These are phyloP conservation scores for Spiromastix sp. DNA, from an alignment of 2,329 filamentous ascomycete genomes.

Conservation along the genomic window DNA sequence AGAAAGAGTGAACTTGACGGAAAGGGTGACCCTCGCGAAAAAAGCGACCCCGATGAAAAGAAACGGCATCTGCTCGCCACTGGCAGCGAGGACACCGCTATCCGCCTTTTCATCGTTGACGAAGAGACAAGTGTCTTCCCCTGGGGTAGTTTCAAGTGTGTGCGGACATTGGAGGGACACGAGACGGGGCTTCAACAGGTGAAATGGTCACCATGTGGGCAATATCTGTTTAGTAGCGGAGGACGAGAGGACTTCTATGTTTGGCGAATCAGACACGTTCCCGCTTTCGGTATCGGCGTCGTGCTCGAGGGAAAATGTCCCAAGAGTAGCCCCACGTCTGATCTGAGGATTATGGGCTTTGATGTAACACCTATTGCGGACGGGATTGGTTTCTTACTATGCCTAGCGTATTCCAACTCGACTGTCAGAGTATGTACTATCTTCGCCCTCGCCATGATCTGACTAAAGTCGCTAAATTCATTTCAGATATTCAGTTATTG, in stretches of 20 bases:
- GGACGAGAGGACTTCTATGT: slow-evolving; percentile 84
- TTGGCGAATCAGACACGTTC: slow-evolving; percentile 57
- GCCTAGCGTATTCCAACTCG: slow-evolving; percentile 76
- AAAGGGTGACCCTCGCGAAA: background rate
- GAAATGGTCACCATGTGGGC: slow-evolving; percentile 57
- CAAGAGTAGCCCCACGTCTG: slow-evolving; percentile 41
- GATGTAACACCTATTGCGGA: slow-evolving; percentile 40
- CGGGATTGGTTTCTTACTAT: slow-evolving; percentile 44
- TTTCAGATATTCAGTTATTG: no score
- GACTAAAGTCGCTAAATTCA: no score
- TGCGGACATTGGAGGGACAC: slow-evolving; percentile 64
- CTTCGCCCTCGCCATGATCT: no score
- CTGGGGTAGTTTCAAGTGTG: slow-evolving; percentile 34
- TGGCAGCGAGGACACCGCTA: slow-evolving; percentile 60
- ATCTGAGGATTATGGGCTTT: slow-evolving; percentile 75
- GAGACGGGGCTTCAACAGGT: slow-evolving; percentile 74
- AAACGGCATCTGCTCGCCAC: slow-evolving; percentile 46
- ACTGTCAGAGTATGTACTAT: slow-evolving; percentile 48
- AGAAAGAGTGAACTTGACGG: background rate
- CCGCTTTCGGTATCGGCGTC: slow-evolving; percentile 43
- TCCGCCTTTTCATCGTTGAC: slow-evolving; percentile 53
- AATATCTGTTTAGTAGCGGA: slow-evolving; percentile 72
- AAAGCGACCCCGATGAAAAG: background rate
- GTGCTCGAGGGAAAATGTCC: slow-evolving; percentile 42
- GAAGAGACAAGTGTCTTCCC: slow-evolving; percentile 8